Evolutionary conservation across 106 monocot species (phyloP).

Genomic region (Allium sativum): DNA sequence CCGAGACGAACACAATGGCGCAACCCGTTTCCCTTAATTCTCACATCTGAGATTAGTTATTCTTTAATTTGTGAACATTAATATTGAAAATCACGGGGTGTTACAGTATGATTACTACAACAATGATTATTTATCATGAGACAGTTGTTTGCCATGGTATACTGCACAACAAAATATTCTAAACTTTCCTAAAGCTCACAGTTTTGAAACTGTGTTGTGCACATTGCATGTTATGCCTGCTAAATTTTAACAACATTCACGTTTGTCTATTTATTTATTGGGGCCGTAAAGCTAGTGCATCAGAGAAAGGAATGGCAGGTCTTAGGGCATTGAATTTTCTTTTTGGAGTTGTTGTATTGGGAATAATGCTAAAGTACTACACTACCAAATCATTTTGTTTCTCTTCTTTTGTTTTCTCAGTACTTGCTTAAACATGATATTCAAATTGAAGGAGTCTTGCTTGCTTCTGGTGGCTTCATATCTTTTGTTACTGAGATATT

Average conservation of each 20-base stretch:
- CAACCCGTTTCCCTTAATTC: too few relatives aligned
- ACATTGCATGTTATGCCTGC: too few relatives aligned
- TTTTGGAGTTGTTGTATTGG: conserved; percentile 78
- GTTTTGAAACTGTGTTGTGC: too few relatives aligned
- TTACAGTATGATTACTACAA: too few relatives aligned
- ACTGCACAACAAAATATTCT: too few relatives aligned
- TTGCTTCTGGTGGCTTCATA: conserved; percentile 53
- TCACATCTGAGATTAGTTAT: too few relatives aligned
- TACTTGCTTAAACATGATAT: conserved; percentile 2
- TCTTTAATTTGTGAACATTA: too few relatives aligned
- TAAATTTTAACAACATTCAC: too few relatives aligned
- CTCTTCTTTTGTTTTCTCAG: conserved; percentile 1
- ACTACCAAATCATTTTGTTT: not conserved
- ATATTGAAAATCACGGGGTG: too few relatives aligned
- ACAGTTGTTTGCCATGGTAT: too few relatives aligned
- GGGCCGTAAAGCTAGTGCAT: conserved; percentile 60
- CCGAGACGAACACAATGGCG: too few relatives aligned
- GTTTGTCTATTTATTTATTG: not conserved
- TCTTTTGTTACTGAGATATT: conserved; percentile 85
- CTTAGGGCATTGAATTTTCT: conserved; percentile 91
- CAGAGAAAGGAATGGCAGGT: conserved; percentile 87
- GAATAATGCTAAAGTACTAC: conserved; percentile 70
- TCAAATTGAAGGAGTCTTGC: conserved; percentile 38
- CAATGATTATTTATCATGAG: too few relatives aligned
- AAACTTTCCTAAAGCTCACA: not conserved